Base-by-base conservation (phyloP, 179 eudicot species). In the Kewa caespitosa region DNA sequence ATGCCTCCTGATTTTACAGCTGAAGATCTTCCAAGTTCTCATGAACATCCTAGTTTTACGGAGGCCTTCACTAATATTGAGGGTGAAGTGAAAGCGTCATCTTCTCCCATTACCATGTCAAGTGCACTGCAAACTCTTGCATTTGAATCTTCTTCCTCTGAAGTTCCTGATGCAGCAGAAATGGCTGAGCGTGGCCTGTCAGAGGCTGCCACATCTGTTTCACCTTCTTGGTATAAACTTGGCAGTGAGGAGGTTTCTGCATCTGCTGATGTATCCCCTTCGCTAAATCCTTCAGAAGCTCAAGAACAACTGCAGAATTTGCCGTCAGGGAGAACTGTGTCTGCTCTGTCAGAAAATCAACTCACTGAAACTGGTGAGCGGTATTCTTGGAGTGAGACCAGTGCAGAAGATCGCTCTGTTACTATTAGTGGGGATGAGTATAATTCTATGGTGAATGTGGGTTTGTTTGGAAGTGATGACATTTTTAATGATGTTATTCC, bases 401-500 rank as follows among this genome's bases (percentile, higher is more conserved):
- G 32, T 70, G 38, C 43, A 13, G 57, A 74, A 42, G 73, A 34
- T 31, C 36, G 6, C 32, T 43, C 66, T 28, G 22, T 50, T 38
- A 62, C 79, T 52, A 48, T 27, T 73, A 52, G 71, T 63, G 74
- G 59, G 38, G 36, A 54, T 71, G 71, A 48, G 42, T 36, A 3
- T 25, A 18, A 66, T 38, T 70, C 66, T 73, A 22, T 64, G 54
- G 59, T n/a, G 48, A 66, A 30, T 50, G 57, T 34, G 55, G 31
- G 39, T 39, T 46, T 48, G 33, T 14, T 71, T 63, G 79, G 75
- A 67, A 68, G 38, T n/a, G 81, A 82, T 33, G 69, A 46, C 46
- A 64, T 66, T 66, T 48, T 20, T 67, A 65, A 84, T 60, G 50
- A 38, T 57, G 39, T 30, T 59, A 36, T 38, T 76, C 74, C 38